phyloP scores from a whole-genome alignment of 2,329 filamentous ascomycete genomes.

The Fusarium sp. region DNA sequence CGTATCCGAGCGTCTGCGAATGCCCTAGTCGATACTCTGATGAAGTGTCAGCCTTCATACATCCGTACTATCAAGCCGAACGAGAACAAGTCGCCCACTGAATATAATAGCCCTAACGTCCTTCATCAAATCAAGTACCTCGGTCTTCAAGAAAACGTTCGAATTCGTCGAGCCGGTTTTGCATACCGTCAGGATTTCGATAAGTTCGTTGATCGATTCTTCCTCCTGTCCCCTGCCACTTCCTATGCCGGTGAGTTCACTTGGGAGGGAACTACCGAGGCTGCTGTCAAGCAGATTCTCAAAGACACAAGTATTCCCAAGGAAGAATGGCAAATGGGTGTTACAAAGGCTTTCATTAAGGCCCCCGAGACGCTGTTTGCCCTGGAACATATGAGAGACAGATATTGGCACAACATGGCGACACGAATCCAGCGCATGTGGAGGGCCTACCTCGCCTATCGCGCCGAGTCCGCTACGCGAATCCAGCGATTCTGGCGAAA shows the following conservation, averaged over 20 bases:
- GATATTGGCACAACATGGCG: conserved; percentile 99
- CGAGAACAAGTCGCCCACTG: conserved; percentile 95
- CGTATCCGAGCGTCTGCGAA: conserved; percentile 97
- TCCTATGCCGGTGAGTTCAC: conserved; percentile 98
- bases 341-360: conserved; percentile 98
- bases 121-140: conserved; percentile 99
- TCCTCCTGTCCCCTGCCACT: conserved; percentile 92
- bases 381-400: conserved; percentile 95
- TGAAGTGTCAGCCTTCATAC: conserved; percentile 98
- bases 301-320: conserved; percentile 96
- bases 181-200: conserved; percentile 98
- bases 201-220: conserved; percentile 98
- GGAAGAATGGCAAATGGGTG: conserved; percentile 97
- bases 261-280: conserved; percentile 90
- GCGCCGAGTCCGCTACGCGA: conserved; percentile 90
- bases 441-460: conserved; percentile 94
- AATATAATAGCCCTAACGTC: conserved; percentile 93
- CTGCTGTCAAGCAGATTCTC: conserved; percentile 91
- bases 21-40: conserved; percentile 92
- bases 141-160: conserved; percentile 98
- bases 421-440: conserved; percentile 97
- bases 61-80: conserved; percentile 99
- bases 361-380: conserved; percentile 97
- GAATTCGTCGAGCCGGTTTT: conserved; percentile 95
- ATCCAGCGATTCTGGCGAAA: conserved; percentile 98